These are phyloP conservation scores for Hanseniaspora nectarophila DNA, from an alignment of 805 yeast species.

Conservation along the genomic window DNA sequence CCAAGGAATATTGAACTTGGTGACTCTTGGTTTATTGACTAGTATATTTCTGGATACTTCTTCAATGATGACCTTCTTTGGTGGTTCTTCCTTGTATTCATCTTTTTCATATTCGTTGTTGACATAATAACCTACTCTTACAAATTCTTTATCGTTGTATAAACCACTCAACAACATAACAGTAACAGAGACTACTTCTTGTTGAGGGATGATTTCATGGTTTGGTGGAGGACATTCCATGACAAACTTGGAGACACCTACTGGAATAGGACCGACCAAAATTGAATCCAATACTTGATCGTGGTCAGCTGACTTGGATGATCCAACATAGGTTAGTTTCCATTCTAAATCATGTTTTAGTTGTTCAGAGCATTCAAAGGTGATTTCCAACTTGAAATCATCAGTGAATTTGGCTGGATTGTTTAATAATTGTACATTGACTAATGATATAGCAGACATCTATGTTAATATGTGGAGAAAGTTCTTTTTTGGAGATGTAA, in stretches of 20 bases:
- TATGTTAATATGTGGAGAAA: too few species aligned
- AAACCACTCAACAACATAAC: slow-evolving; percentile 88
- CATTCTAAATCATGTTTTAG: slow-evolving; percentile 78
- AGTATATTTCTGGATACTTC: slow-evolving; percentile 86
- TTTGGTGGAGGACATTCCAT: slow-evolving; percentile 95
- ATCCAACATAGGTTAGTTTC: slow-evolving; percentile 94
- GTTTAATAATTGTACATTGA: slow-evolving; percentile 83
- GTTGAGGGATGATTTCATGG: slow-evolving; percentile 90
- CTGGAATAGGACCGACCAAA: slow-evolving; percentile 97
- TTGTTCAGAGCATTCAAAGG: slow-evolving; percentile 92
- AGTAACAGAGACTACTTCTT: slow-evolving; percentile 88
- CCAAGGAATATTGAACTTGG: slow-evolving; percentile 95
- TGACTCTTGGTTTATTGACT: slow-evolving; percentile 96
- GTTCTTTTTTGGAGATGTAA: too few species aligned
- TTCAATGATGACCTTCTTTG: slow-evolving; percentile 83
- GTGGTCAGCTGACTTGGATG: slow-evolving; percentile 85
- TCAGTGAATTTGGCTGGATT: slow-evolving; percentile 91
- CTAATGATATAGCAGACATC: slow-evolving; percentile 87
- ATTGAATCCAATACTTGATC: slow-evolving; percentile 95
- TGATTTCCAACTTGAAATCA: slow-evolving; percentile 91
- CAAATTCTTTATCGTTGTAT: slow-evolving; percentile 87
- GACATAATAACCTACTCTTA: slow-evolving; percentile 93
- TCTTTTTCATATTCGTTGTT: slow-evolving; percentile 93
- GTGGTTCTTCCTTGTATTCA: slow-evolving; percentile 87
- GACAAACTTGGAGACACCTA: slow-evolving; percentile 85